Evolutionary conservation across 1,284 basidiomycete species (phyloP), one percentile per base, ranked within the genome.

Genomic region (Cryptococcus neoformans): DNA sequence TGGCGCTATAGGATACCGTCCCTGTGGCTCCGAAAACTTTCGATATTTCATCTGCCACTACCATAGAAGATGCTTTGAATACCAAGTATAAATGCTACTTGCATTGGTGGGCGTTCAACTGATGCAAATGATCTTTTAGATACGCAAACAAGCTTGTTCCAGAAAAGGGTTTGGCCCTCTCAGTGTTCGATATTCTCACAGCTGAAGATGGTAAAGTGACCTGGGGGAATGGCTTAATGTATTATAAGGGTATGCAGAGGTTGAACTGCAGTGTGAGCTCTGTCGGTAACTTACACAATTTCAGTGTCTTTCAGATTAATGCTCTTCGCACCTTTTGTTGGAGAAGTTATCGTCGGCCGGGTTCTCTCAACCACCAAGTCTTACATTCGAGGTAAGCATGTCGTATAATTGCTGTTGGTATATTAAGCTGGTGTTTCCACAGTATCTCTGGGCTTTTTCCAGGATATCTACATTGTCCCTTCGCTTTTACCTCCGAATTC

Each of bases 71-170:
- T 61, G 62, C 74, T 7, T 58, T 79, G 42, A 77, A 79, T 59
- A 72, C 70, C 52, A 79, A 79, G 75, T 76, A 38, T 55, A 68
- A 53, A 47, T 39, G 3, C 14, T n/a, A 16, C 0, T 21, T 14
- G 17, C 44, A 16, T 36, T 38, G 35, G 21, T 41, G 12, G 40
- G 14, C 16, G 46, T 17, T 44, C 17, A 56, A 48, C 52, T 49
- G 42, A 55, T 36, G 11, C 41, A 28, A 49, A 38, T 16, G 14
- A 35, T 16, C 9, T 40, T 8, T 14, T 52, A 96, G 96, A 74
- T 98, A 94, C 65, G 89, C 94, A 7, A 97, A 98, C 76, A 85
- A 87, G 63, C 87, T 97, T 42, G 80, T 97, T n/a, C 89, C 92
- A 63, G 88, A 92, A 61, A 88, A 95, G 50, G 94, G 95, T 0